Evolutionary conservation across 2,329 filamentous ascomycete genomes (phyloP), one percentile per base, ranked within the genome.

Genomic region (Diaporthe vexans): DNA sequence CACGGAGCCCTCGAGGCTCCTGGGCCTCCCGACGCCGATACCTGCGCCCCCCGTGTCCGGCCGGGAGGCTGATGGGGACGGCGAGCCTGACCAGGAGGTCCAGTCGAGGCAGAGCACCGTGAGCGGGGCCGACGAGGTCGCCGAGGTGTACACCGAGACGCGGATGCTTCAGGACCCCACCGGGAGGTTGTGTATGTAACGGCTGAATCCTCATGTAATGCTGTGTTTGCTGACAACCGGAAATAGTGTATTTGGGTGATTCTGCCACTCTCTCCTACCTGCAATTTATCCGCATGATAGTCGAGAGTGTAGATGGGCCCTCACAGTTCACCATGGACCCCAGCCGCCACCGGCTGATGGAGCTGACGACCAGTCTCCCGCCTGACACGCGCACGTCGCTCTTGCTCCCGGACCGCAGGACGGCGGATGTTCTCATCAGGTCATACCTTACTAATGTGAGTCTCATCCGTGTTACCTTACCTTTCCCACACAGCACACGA

Each of bases 401-500:
- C 71, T 83, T 90, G 6, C 83, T 93, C 5, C 91, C 91, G 4
- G 87, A 91, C 74, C 86, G 85, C 71, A 82, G 85, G 73, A 89
- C 87, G 4, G 89, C 90, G 1, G 83, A 86, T 52, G 82, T 90
- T 35, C 83, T 92, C 24, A 84, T 91, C 0, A 84, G 88, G 21
- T 88, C 90, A 0, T 93, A 90, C 79, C 92, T 93, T 77, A 86
- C 85, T 67, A 91, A 92, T 79, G 89, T 90, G 79, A 78, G 85
- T 78, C n/a, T 61, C 26, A 35, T 17, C 10, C 43, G 10, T 24
- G 69, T 37, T n/a, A 46, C 24, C 48, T 15, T 17, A 73, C 56
- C 15, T 33, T 4, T 3, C 29, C 11, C 29, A 13, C 4, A 33
- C 26, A 48, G 26, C 8, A 29, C 24, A 33, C 17, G 10, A 29